Conservation (phyloP, 2,329 filamentous ascomycete species). For the Phoma sp. region DNA sequence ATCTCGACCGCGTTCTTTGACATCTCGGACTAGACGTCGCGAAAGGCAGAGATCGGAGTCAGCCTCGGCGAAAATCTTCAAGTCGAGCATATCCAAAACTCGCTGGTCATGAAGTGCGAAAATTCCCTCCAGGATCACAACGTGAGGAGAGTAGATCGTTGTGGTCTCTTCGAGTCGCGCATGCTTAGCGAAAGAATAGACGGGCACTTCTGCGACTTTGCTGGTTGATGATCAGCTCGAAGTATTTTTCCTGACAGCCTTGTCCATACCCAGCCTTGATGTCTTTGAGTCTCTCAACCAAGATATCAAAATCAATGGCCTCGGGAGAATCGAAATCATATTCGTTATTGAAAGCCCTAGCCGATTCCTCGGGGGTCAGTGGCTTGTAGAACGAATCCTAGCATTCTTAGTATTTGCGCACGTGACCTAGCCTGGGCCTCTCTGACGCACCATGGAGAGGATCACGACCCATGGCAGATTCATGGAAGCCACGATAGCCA, state of each 20-base stretch:
- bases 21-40: slow-evolving; percentile 72
- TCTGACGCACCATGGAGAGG: slow-evolving; percentile 78
- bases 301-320: slow-evolving; percentile 90
- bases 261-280: slow-evolving; percentile 82
- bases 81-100: slow-evolving; percentile 84
- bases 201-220: slow-evolving; percentile 85
- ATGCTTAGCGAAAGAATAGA: slow-evolving; percentile 96
- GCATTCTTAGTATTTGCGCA: slow-evolving; percentile 26
- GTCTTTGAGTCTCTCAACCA: slow-evolving; percentile 79
- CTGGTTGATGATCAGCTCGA: slow-evolving; percentile 52
- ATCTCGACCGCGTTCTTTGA: slow-evolving; percentile 85
- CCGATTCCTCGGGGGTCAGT: slow-evolving; percentile 77
- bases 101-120: slow-evolving; percentile 90
- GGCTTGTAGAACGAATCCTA: slow-evolving; percentile 98
- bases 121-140: slow-evolving; percentile 93
- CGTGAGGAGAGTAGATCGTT: slow-evolving; percentile 93
- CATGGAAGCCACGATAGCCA: slow-evolving; percentile 86
- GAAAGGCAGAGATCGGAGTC: slow-evolving; percentile 94
- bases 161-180: slow-evolving; percentile 79
- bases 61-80: slow-evolving; percentile 97
- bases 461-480: slow-evolving; percentile 98
- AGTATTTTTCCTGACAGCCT: background rate
- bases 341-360: slow-evolving; percentile 83
- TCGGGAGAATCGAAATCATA: slow-evolving; percentile 95
- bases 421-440: slow-evolving; percentile 25